A percentile compares a stretch with the other conserved stretches of the same genome.
Evolutionary conservation across 805 yeast genomes (phyloP).

Genomic region (Ogataea naganishii): DNA sequence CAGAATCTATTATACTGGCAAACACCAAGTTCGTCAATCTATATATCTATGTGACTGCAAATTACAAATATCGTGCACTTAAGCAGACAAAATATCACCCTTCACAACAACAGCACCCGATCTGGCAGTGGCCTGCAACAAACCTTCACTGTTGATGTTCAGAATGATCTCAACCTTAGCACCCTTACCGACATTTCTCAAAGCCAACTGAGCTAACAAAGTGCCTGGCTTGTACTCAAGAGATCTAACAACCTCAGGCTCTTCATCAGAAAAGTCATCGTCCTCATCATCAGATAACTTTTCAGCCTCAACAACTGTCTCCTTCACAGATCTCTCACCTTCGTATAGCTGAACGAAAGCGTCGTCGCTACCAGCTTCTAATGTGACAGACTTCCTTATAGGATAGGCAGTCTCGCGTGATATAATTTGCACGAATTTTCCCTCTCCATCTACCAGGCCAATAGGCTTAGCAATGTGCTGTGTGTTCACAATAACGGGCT

Average conservation of each 20-base stretch:
- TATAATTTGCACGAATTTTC: slow-evolving; percentile 61
- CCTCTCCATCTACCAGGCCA: slow-evolving; percentile 72
- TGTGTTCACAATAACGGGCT: slow-evolving; percentile 80
- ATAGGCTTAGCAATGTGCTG: slow-evolving; percentile 79
- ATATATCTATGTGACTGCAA: too few relatives aligned
- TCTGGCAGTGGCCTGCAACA: slow-evolving; percentile 55
- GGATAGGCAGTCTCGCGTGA: slow-evolving; percentile 87
- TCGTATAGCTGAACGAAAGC: slow-evolving; percentile 70
- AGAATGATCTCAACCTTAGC: slow-evolving; percentile 60
- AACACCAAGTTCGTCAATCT: slow-evolving; percentile 3
- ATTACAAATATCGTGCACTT: slow-evolving; percentile 2
- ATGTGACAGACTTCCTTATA: slow-evolving; percentile 63
- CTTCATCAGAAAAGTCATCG: slow-evolving; percentile 55
- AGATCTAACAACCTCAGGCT: slow-evolving; percentile 79
- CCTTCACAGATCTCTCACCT: slow-evolving; percentile 77
- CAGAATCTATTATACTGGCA: slow-evolving; percentile 1
- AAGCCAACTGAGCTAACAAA: slow-evolving; percentile 68
- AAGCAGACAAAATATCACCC: slow-evolving; percentile 32
- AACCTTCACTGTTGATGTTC: slow-evolving; percentile 58
- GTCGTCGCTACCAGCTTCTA: slow-evolving; percentile 54
- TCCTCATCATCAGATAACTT: slow-evolving; percentile 42
- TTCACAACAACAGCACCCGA: slow-evolving; percentile 41
- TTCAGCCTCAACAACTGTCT: slow-evolving; percentile 67
- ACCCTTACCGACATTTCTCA: slow-evolving; percentile 60
- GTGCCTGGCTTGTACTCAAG: slow-evolving; percentile 66